These are phyloP conservation scores for Hyaloperonospora brassicae DNA, from an alignment of 352 stramenopile genomes.

Conservation along the genomic window DNA sequence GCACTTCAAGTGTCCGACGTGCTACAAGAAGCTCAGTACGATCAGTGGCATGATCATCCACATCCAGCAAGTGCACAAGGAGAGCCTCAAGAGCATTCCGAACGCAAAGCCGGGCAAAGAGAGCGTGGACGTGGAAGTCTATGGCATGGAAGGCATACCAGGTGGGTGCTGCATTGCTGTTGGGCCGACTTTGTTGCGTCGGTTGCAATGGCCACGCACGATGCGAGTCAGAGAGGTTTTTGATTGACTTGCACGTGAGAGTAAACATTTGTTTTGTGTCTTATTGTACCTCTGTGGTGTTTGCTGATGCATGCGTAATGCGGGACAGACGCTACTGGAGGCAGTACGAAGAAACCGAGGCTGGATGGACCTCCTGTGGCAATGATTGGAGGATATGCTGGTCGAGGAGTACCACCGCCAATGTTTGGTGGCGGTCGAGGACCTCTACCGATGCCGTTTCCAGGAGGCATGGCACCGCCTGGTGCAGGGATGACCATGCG, in stretches of 20 bases:
- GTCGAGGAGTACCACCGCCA: constrained; percentile 37
- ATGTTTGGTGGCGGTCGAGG: constrained; percentile 36
- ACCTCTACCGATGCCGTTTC: constrained; percentile 40
- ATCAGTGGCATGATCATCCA: constrained; percentile 86
- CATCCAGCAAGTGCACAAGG: constrained; percentile 85
- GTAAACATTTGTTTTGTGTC: too few species aligned
- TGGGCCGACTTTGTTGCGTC: too few species aligned
- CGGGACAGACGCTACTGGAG: constrained; percentile 13
- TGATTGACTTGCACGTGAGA: too few species aligned
- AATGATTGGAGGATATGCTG: constrained; percentile 39
- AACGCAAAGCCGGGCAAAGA: constrained; percentile 81
- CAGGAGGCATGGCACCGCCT: constrained; percentile 20
- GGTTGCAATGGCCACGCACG: too few species aligned
- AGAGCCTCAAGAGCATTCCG: constrained; percentile 67
- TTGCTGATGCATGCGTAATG: not conserved
- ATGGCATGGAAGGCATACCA: constrained; percentile 85
- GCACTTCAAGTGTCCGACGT: constrained; percentile 89
- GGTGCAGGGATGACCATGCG: constrained; percentile 44
- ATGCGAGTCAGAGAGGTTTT: too few species aligned
- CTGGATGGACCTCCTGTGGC: constrained; percentile 24
- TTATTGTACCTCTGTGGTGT: not conserved
- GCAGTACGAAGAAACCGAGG: constrained; percentile 35
- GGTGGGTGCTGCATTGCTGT: constrained; percentile 18
- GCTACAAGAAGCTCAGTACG: constrained; percentile 88
- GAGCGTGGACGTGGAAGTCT: constrained; percentile 81